Evolutionary conservation across 306 rosid genomes (phyloP).

Genomic region (Vachellia pachyceras): DNA sequence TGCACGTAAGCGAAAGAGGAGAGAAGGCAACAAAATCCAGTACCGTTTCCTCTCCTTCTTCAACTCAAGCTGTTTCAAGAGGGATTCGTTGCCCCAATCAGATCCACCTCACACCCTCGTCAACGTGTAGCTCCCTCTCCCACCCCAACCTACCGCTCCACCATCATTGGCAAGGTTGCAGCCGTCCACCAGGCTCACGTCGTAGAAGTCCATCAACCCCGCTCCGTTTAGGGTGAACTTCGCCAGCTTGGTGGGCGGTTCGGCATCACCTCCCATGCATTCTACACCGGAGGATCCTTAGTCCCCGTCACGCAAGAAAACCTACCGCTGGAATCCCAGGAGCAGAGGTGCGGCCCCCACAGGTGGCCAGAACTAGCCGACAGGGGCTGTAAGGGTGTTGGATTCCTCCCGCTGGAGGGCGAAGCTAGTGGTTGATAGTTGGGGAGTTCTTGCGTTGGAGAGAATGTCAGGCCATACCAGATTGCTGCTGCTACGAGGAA

Average conservation of each 20-base stretch:
- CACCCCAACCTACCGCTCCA: conserved; percentile 61
- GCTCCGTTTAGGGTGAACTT: conserved; percentile 80
- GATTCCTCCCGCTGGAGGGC: conserved; percentile 58
- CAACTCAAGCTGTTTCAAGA: too few relatives aligned
- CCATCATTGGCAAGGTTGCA: conserved; percentile 74
- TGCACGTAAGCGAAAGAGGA: too few relatives aligned
- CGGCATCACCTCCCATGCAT: conserved; percentile 62
- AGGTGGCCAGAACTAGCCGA: conserved; percentile 87
- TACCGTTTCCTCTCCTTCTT: too few relatives aligned
- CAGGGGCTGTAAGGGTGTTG: conserved; percentile 50
- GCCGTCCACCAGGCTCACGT: conserved; percentile 93
- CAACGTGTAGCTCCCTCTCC: conserved; percentile 63
- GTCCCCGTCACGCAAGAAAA: conserved; percentile 83
- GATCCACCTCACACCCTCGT: conserved; percentile 73
- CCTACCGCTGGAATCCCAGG: conserved; percentile 56
- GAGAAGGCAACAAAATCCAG: too few relatives aligned
- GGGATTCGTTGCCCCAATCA: conserved; percentile 60
- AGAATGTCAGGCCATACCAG: conserved; percentile 84
- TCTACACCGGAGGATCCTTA: conserved; percentile 68
- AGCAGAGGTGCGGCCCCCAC: conserved; percentile 84
- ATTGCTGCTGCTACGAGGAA: conserved; percentile 56
- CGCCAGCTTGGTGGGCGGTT: conserved; percentile 71
- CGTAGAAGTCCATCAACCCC: conserved; percentile 77
- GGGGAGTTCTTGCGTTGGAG: conserved; percentile 71
- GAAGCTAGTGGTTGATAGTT: conserved; percentile 73